Evolutionary conservation across 805 yeast species (phyloP).

Genomic region (Ogataea kodamae): DNA sequence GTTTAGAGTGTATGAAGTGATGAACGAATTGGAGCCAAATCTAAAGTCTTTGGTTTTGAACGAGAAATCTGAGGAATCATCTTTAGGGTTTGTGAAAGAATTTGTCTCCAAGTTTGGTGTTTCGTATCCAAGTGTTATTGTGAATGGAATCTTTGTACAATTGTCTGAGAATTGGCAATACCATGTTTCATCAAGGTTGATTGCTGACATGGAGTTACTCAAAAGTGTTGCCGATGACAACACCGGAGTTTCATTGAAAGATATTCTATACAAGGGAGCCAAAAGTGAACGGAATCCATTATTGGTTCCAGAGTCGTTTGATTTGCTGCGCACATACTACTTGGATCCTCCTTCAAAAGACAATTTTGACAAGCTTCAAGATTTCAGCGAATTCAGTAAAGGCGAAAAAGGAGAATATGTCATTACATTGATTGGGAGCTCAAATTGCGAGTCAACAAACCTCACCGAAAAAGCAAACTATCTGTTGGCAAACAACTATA

Average conservation of each 20-base stretch:
- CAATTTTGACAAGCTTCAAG: slow-evolving; percentile 1
- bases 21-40: slow-evolving; percentile 4
- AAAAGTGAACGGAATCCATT: slow-evolving; percentile 43
- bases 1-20: slow-evolving; percentile 16
- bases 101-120: slow-evolving; percentile 40
- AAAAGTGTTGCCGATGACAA: slow-evolving; percentile 28
- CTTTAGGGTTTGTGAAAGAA: slow-evolving; percentile 11
- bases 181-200: slow-evolving; percentile 48
- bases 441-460: slow-evolving; percentile 37
- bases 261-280: slow-evolving; percentile 42
- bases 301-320: slow-evolving; percentile 47
- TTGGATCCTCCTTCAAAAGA: slow-evolving; percentile 10
- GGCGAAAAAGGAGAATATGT: slow-evolving; percentile 15
- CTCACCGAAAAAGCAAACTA: slow-evolving; percentile 43
- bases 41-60: slow-evolving; percentile 3
- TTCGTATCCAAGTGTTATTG: slow-evolving; percentile 49
- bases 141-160: slow-evolving; percentile 67
- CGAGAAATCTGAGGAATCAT: slow-evolving; percentile 9
- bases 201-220: slow-evolving; percentile 46
- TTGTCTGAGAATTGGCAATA: slow-evolving; percentile 53
- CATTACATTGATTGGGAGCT: slow-evolving; percentile 59
- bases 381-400: slow-evolving; percentile 1
- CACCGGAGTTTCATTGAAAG: slow-evolving; percentile 32
- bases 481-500: slow-evolving; percentile 31
- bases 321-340: slow-evolving; percentile 20